Conservation (phyloP, 345 rosid species). For the Murraya paniculata region DNA sequence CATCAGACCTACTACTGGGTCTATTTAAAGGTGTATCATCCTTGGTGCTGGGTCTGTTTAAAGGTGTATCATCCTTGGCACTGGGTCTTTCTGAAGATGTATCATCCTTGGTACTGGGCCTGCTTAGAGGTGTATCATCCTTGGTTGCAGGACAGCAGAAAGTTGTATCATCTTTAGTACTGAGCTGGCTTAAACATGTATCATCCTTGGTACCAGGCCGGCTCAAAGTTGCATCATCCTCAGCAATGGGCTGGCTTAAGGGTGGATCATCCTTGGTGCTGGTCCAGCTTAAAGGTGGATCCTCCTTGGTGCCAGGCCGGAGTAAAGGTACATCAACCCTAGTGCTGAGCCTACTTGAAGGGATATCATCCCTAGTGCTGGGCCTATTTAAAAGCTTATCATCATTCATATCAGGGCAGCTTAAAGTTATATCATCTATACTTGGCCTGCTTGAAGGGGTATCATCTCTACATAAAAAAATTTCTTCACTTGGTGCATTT, state of each 20-base stretch:
- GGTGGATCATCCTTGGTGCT: constrained; percentile 14
- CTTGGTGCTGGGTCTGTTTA: constrained; percentile 16
- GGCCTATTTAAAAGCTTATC: constrained; percentile 4
- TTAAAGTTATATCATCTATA: constrained; percentile 19
- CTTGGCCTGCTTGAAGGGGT: constrained; percentile 31
- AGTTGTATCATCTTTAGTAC: constrained; percentile 14
- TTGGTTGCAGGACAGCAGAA: not conserved
- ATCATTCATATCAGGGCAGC: constrained; percentile 19
- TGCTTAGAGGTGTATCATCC: constrained; percentile 15
- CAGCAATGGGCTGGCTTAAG: not conserved
- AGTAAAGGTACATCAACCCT: constrained; percentile 11
- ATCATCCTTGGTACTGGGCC: constrained; percentile 20
- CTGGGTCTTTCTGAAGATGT: constrained; percentile 14
- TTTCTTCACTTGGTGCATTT: constrained; percentile 34
- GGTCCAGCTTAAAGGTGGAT: constrained; percentile 15
- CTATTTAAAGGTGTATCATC: not conserved
- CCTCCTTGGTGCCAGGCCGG: constrained; percentile 14
- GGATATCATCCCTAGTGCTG: constrained; percentile 17
- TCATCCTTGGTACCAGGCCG: constrained; percentile 20
- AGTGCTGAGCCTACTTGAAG: constrained; percentile 9
- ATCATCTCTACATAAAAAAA: constrained; percentile 26
- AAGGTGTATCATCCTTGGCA: constrained; percentile 11
- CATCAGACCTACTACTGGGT: constrained; percentile 30
- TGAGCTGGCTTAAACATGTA: constrained; percentile 1
- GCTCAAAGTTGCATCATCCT: constrained; percentile 19